These are phyloP conservation scores for Sugiyamaella lignohabitans DNA, from an alignment of 805 yeast species.

Conservation along the genomic window DNA sequence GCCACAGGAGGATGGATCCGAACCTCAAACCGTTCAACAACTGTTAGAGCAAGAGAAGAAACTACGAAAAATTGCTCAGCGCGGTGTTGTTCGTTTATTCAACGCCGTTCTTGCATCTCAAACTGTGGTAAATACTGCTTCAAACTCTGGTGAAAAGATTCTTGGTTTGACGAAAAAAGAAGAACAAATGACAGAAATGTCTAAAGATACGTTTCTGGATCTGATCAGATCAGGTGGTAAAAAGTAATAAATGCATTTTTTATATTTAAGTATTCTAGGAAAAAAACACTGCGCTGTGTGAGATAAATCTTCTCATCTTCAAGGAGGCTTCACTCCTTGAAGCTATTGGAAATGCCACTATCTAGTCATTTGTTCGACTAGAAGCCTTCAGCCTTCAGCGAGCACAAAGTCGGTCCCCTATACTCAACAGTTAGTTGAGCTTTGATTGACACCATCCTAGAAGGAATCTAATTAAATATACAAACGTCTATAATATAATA, in stretches of 20 bases:
- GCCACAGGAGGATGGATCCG: conserved; percentile 27
- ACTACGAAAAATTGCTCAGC: conserved; percentile 74
- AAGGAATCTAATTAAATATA: not conserved
- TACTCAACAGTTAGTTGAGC: no score
- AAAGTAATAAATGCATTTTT: conserved; percentile 4
- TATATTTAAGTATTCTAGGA: conserved; percentile 3
- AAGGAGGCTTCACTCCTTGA: no score
- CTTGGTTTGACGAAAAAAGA: conserved; percentile 32
- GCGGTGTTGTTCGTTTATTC: conserved; percentile 79
- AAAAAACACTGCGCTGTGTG: no score
- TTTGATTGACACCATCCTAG: no score
- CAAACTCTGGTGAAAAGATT: conserved; percentile 25
- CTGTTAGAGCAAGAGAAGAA: conserved; percentile 60
- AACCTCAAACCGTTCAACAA: conserved; percentile 47
- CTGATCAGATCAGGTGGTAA: conserved; percentile 45
- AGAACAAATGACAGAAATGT: conserved; percentile 57
- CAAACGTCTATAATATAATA: not conserved
- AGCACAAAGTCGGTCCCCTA: no score
- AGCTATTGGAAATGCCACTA: no score
- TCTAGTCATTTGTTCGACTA: no score
- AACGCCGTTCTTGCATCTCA: conserved; percentile 82
- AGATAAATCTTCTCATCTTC: no score
- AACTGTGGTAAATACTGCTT: conserved; percentile 32
- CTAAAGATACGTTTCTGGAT: conserved; percentile 85
- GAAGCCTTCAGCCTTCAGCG: no score